Percentiles rank a stretch among this genome's conserved stretches.
These are phyloP conservation scores for Gnomoniopsis sp. DNA, from an alignment of 2,329 filamentous ascomycete genomes.

Conservation along the genomic window DNA sequence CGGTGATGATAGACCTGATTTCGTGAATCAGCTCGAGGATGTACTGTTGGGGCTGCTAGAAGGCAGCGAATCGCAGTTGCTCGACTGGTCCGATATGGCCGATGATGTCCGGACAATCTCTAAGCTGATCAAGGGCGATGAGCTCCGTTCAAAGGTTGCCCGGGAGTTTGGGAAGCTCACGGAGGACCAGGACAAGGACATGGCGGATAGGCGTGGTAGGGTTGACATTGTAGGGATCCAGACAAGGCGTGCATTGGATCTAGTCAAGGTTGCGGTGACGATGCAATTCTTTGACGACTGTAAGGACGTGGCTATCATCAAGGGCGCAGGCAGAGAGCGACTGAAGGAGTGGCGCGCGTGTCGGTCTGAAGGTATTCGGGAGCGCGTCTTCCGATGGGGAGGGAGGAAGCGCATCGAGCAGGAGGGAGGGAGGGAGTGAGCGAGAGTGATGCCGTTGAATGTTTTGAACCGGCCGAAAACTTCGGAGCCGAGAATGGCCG, in stretches of 20 bases:
- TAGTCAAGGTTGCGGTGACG: slow-evolving; percentile 6
- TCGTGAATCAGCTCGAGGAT: neutral
- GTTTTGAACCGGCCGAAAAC: neutral
- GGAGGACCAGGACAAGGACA: neutral
- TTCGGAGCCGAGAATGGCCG: neutral
- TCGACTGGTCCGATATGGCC: slow-evolving; percentile 1
- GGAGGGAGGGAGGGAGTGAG: too few relatives aligned
- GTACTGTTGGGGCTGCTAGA: neutral
- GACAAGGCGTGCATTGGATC: neutral
- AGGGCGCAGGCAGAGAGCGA: neutral
- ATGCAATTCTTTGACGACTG: neutral
- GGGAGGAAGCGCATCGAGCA: neutral
- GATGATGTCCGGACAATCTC: neutral
- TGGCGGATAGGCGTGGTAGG: neutral
- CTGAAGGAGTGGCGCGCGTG: slow-evolving; percentile 1
- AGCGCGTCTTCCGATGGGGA: slow-evolving; percentile 1
- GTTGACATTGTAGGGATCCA: neutral
- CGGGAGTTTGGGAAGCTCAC: neutral
- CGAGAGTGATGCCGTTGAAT: too few relatives aligned
- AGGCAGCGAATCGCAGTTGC: neutral
- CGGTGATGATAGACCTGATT: neutral
- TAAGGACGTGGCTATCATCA: neutral
- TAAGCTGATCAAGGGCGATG: neutral
- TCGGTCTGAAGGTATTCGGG: neutral
- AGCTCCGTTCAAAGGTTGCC: neutral